Conservation (phyloP, 2,329 filamentous ascomycete genomes). For the Aspergillus japonicus region DNA sequence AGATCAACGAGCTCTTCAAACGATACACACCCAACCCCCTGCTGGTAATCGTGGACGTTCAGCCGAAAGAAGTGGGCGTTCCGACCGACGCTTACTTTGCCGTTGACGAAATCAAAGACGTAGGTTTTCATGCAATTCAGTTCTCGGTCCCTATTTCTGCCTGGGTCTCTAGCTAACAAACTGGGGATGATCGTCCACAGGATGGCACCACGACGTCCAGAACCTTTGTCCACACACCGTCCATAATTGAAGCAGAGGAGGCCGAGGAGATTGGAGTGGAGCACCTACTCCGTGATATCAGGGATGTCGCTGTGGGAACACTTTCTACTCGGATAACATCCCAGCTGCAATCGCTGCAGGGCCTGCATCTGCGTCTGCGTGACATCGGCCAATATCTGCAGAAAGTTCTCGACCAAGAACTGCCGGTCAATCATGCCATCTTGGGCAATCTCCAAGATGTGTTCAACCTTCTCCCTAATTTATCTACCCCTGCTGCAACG, state of each 20-base stretch:
- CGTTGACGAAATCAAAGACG: conserved; percentile 98
- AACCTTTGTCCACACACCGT: conserved; percentile 97
- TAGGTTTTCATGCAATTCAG: conserved; percentile 48
- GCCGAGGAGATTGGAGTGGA: conserved; percentile 99
- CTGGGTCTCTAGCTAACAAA: neutral
- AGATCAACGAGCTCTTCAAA: conserved; percentile 99
- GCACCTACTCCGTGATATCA: conserved; percentile 94
- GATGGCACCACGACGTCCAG: conserved; percentile 95
- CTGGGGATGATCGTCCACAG: conserved; percentile 47
- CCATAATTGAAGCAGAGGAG: conserved; percentile 97
- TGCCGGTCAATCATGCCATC: conserved; percentile 96
- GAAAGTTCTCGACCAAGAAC: conserved; percentile 87
- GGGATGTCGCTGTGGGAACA: conserved; percentile 95
- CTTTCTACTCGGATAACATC: conserved; percentile 95
- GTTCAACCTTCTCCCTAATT: conserved; percentile 96
- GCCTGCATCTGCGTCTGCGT: conserved; percentile 86
- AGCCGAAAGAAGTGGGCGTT: conserved; percentile 95
- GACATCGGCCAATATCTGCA: conserved; percentile 95
- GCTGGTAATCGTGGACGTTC: conserved; percentile 96
- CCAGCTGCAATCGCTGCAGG: conserved; percentile 95
- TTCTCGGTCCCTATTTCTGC: neutral
- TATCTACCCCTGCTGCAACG: conserved; percentile 73
- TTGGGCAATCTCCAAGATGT: conserved; percentile 98
- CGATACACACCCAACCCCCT: conserved; percentile 95
- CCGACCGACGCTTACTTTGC: conserved; percentile 99